Evolutionary conservation across 352 stramenopile species (phyloP), one percentile per base, ranked within the genome.

Genomic region (Phytophthora crassamura): DNA sequence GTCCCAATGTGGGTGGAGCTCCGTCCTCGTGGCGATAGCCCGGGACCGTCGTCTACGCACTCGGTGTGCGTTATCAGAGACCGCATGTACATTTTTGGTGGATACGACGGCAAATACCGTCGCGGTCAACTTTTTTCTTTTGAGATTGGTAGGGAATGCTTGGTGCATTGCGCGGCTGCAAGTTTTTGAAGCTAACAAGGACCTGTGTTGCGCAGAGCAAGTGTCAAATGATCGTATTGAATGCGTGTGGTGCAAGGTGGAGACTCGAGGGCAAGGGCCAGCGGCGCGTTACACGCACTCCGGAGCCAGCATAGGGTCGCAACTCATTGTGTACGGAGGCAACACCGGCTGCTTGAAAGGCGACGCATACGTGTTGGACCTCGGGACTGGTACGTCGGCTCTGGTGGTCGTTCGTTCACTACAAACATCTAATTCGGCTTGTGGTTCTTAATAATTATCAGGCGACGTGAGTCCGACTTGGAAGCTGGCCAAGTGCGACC

Each of bases 331-430:
- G 12, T 85, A 87, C 36, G 80, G 80, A 46, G 80, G 77, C 39
- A 86, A 88, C 56, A 88, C 66, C 9, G 80, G 80, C 1, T 84
- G 75, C 34, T 74, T 88, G 43, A 88, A 85, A 72, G 80, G 80
- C 49, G 80, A 88, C 28, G 65, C 75, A 1, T 74, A 84, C 35
- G 48, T 86, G 39, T 61, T 88, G 30, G 75, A 86, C n/a, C 57
- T 88, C 10, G 74, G 72, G 68, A 54, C 53, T 14, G 64, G 69
- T 77, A 74, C 32, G 54, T 59, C 11, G 12, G 42, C 11, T 41
- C 12, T 38, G 20, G 48, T 42, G 10, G 32, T 65, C 50, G 12
- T 40, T 28, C 18, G 15, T 7, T 7, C 15, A 52, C 3, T 28
- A 5, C 1, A 20, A 36, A 10, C 30, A 5, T 33, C 1, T 38